Base-by-base conservation (phyloP, 108 stramenopile species). In the Chaetoceros tenuissimus region DNA sequence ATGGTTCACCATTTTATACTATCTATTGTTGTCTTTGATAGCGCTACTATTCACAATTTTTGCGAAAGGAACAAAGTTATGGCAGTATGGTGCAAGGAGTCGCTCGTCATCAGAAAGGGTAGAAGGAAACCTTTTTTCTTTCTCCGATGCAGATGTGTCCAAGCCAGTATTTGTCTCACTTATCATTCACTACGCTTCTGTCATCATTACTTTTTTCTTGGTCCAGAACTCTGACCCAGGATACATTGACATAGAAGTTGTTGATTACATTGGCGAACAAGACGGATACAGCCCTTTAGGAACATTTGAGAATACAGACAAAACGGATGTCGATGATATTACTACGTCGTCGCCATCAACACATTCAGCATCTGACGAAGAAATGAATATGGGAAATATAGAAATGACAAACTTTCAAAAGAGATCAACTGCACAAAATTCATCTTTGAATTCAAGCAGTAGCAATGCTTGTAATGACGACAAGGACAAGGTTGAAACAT, bases 271-370 rank as follows among this genome's bases (percentile, higher is more conserved):
- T 10, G 5, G 8, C 8, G 8, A 40, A 40, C 5, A 40, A 13
- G 34, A 40, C 13, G 34, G 34, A 10, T 40, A 40, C 13, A 10
- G 8, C 34, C 34, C 13, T 5, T 10, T 40, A 10, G 34, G 26
- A 17, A 28, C 55, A 18, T 28, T 47, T 23, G 40, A 46, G 22
- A 49, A 49, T 26, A 59, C 27, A 27, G 31, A 59, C 25, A 49
- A 59, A 24, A 13, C 8, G 34, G 34, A 40, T 13, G 34, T 13
- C 34, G 34, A 40, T 13, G 34, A 40, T 40, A n/a, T n/a, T n/a
- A n/a, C n/a, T n/a, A n/a, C n/a, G 34, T 10, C 34, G 34, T 13
- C 34, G 34, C 34, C 34, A 13, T 13, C 34, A 13, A 40, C 34
- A 40, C 13, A 40, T n/a, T n/a, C n/a, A n/a, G n/a, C n/a, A n/a